A percentile compares a stretch with the other conserved stretches of the same genome.
phyloP scores from a whole-genome alignment of 2,329 filamentous ascomycete genomes.

The Clonostachys rhizophaga region DNA sequence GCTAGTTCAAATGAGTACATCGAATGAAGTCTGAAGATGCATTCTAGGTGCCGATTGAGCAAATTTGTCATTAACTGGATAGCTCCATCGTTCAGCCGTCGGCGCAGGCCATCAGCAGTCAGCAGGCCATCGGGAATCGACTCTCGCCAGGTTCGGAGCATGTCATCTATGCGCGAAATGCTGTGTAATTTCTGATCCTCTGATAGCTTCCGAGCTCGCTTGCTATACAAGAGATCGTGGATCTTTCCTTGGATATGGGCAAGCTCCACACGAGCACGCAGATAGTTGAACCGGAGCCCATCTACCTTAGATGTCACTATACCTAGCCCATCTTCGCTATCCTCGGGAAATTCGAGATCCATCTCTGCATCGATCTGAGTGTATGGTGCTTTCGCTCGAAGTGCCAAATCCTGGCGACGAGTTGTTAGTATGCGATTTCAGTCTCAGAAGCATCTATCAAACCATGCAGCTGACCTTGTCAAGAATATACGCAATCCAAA shows the following conservation, averaged over 20 bases:
- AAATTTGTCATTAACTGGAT: slow-evolving; percentile 21
- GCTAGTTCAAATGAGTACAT: too few relatives aligned
- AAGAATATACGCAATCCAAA: slow-evolving; percentile 33
- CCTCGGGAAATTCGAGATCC: slow-evolving; percentile 27
- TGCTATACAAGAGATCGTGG: slow-evolving; percentile 30
- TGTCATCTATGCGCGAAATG: slow-evolving; percentile 16
- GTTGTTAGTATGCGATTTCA: background rate
- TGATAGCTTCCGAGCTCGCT: slow-evolving; percentile 14
- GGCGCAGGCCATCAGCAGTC: slow-evolving; percentile 19
- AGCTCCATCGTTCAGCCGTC: background rate
- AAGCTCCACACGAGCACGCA: slow-evolving; percentile 29
- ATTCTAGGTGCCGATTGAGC: slow-evolving; percentile 24
- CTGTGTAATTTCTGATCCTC: slow-evolving; percentile 19
- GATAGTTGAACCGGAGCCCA: slow-evolving; percentile 24
- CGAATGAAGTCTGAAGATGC: slow-evolving; percentile 3
- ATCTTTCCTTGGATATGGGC: slow-evolving; percentile 32
- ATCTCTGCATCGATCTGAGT: slow-evolving; percentile 32
- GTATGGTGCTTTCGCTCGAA: slow-evolving; percentile 28
- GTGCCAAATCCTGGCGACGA: slow-evolving; percentile 18
- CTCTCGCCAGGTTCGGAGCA: slow-evolving; percentile 29
- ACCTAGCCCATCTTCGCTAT: slow-evolving; percentile 20
- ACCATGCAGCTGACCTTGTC: slow-evolving; percentile 25
- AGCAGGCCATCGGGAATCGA: slow-evolving; percentile 22
- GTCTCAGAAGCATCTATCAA: background rate
- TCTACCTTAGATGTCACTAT: slow-evolving; percentile 26